These are phyloP conservation scores for Aspergillus sp. DNA, from an alignment of 2,329 filamentous ascomycete genomes.

Conservation along the genomic window DNA sequence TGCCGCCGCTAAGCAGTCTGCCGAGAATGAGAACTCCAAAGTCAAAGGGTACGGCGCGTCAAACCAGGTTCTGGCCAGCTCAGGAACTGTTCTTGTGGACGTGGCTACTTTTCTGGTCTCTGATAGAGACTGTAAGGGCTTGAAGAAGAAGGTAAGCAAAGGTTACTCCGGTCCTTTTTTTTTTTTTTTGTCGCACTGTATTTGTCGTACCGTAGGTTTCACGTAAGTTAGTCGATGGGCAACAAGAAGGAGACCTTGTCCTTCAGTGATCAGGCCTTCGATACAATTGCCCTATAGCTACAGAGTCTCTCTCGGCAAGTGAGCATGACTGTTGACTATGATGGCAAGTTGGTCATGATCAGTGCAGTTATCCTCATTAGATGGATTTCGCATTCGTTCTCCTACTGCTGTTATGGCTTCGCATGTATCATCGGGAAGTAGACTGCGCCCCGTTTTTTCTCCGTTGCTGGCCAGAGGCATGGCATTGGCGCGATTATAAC, in stretches of 20 bases:
- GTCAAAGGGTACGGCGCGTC: conserved; percentile 83
- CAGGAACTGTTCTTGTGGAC: conserved; percentile 77
- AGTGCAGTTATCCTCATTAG: conserved; percentile 42
- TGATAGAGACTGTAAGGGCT: conserved; percentile 64
- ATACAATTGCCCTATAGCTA: conserved; percentile 64
- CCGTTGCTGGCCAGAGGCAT: conserved; percentile 30
- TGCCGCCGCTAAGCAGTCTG: conserved; percentile 36
- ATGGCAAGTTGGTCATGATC: neutral
- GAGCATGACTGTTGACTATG: conserved; percentile 8
- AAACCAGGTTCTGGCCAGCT: conserved; percentile 69
- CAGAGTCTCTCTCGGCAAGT: conserved; percentile 14
- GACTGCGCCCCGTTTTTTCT: conserved; percentile 30
- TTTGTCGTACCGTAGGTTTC: neutral
- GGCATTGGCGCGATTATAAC: conserved; percentile 38
- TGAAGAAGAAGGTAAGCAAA: conserved; percentile 44
- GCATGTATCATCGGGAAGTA: conserved; percentile 21
- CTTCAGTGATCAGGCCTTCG: conserved; percentile 56
- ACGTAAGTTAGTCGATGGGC: conserved; percentile 38
- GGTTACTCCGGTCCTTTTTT: conserved; percentile 2
- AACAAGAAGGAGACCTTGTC: conserved; percentile 61
- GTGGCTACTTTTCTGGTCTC: conserved; percentile 75
- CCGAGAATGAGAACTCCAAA: conserved; percentile 53
- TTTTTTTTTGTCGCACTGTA: neutral
- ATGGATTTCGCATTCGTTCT: conserved; percentile 39
- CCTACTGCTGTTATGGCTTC: conserved; percentile 7